These are phyloP conservation scores for Pyrenula aspistea DNA, from an alignment of 495 filamentous ascomycete genomes.

Conservation along the genomic window DNA sequence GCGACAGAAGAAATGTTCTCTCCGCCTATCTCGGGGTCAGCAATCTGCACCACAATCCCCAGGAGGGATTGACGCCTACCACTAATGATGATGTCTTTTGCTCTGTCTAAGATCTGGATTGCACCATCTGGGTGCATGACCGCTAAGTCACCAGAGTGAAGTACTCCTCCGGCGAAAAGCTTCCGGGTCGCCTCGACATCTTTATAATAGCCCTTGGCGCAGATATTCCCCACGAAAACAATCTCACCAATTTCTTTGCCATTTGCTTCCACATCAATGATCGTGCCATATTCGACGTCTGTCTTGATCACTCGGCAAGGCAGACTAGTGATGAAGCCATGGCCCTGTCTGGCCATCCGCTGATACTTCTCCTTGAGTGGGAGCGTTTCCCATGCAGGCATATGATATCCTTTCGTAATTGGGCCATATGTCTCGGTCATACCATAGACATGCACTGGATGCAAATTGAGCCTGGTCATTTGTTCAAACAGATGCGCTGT, in stretches of 20 bases:
- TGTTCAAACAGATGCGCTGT: slow-evolving; percentile 80
- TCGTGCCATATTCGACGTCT: slow-evolving; percentile 49
- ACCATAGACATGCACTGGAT: slow-evolving; percentile 91
- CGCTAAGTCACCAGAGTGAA: slow-evolving; percentile 84
- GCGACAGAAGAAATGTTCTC: slow-evolving; percentile 95
- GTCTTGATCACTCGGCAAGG: slow-evolving; percentile 75
- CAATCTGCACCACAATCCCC: slow-evolving; percentile 6
- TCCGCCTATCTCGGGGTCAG: slow-evolving; percentile 44
- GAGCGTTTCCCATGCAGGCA: slow-evolving; percentile 70
- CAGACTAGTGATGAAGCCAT: slow-evolving; percentile 79
- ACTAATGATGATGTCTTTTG: slow-evolving; percentile 97
- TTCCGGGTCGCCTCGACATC: slow-evolving; percentile 77
- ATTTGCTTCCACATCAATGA: slow-evolving; percentile 67
- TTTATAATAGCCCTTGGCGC: slow-evolving; percentile 83
- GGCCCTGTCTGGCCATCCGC: slow-evolving; percentile 85
- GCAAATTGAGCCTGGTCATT: slow-evolving; percentile 79
- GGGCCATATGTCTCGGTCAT: slow-evolving; percentile 94
- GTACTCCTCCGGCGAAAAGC: slow-evolving; percentile 75
- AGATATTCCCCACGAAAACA: slow-evolving; percentile 84
- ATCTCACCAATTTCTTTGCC: slow-evolving; percentile 92
- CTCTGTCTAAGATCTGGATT: slow-evolving; percentile 83
- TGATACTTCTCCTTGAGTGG: slow-evolving; percentile 61
- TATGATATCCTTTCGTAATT: slow-evolving; percentile 82
- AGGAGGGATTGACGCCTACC: slow-evolving; percentile 41
- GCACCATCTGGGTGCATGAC: slow-evolving; percentile 85